Base-by-base conservation (phyloP, 2,329 filamentous ascomycete genomes). In the Podosphaera fusca region DNA sequence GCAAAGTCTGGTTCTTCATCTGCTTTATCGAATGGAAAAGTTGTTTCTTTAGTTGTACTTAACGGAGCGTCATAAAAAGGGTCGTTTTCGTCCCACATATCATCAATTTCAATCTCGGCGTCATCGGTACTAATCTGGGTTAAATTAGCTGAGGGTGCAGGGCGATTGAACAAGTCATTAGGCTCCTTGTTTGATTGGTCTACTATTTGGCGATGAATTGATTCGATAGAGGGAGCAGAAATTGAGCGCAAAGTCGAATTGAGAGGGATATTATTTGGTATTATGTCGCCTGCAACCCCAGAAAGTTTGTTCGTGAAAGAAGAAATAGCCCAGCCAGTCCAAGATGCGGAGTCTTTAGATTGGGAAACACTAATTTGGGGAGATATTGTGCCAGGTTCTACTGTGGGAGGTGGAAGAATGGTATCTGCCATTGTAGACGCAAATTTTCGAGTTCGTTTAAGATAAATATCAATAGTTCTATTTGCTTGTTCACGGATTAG, bases 291-390 rank as follows among this genome's bases (percentile, higher is more conserved):
- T 7, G 84, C 84, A 0, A 87, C 88, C 0, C 85, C 72, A 1
- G 87, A 82, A 10, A 96, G 69, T 65, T 95, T 95, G 70, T 96
- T 96, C 1, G 92, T 96, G 67, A 98, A 98, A 1, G 88, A 95
- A 0, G 92, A 96, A 57, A 98, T 95, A 1, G 92, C 92, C 92
- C 92, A 98, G 10, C 92, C 92, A 1, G 92, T 81, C 92, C 92
- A 96, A 3, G 76, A 75, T 2, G 81, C 81, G 30, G 76, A 73
- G 56, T 82, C 76, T 45, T 76, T 78, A 1, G 77, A 72, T 59
- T 87, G 84, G 1, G 87, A 82, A 1, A 85, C 92, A 60, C 83
- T 82, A 75, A 94, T 92, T 38, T 87, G 79, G 1, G 86, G 83
- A 0, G 78, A 66, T 46, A 71, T 68, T 12, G 67, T 68, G 35